phyloP scores from a whole-genome alignment of 2,329 filamentous ascomycete species.

The Apiospora phragmitis region DNA sequence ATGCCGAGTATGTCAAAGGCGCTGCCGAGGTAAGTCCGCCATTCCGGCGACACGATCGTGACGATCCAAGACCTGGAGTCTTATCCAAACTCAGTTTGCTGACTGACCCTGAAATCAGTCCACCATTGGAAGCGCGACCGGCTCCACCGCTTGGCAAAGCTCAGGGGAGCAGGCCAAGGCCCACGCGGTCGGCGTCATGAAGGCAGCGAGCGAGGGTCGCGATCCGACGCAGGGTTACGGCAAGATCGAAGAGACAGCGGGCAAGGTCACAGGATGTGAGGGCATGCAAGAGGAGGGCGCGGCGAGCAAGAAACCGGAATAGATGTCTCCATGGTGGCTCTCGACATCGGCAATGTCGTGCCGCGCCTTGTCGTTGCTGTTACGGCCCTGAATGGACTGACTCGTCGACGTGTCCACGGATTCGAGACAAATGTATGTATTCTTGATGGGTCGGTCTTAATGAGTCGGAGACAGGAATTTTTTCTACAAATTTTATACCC shows the following conservation, averaged over 20 bases:
- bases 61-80: neutral
- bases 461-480: neutral
- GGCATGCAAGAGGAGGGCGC: constrained; percentile 67
- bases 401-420: constrained; percentile 3
- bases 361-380: neutral
- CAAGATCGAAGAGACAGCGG: constrained; percentile 64
- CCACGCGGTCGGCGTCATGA: constrained; percentile 62
- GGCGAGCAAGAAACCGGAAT: constrained; percentile 41
- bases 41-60: too few relatives aligned
- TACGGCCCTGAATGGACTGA: constrained; percentile 12
- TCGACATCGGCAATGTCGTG: neutral
- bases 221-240: constrained; percentile 60
- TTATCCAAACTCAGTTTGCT: neutral
- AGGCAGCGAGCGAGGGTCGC: constrained; percentile 56
- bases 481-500: neutral
- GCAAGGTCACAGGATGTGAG: constrained; percentile 64
- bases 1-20: constrained; percentile 70
- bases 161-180: constrained; percentile 66
- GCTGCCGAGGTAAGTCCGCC: constrained; percentile 56
- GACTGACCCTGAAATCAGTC: constrained; percentile 32
- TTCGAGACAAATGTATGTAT: neutral
- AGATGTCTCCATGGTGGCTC: neutral
- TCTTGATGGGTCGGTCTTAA: neutral
- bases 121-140: constrained; percentile 61
- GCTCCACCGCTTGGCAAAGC: constrained; percentile 61